Conservation (phyloP, 192 early-diverging fungal species). For the Umbelopsis vinacea region DNA sequence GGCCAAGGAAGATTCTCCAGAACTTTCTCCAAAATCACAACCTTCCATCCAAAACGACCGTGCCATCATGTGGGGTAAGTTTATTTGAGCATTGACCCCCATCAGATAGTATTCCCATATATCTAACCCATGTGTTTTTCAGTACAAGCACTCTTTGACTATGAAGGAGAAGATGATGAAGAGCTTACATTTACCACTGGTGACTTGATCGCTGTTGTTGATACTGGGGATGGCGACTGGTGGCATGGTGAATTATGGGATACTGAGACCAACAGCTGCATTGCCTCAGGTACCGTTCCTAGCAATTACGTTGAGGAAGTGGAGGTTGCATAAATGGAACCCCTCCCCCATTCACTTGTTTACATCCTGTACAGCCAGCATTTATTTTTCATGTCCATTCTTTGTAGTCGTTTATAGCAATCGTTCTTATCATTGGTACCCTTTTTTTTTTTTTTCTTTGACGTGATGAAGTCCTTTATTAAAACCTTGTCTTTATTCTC, state of each 20-base stretch:
- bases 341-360: not conserved
- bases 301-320: constrained; percentile 16
- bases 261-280: not conserved
- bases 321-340: not conserved
- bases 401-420: too few relatives aligned
- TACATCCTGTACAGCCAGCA: not conserved
- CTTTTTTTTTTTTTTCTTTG: too few relatives aligned
- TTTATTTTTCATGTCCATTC: too few relatives aligned
- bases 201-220: constrained; percentile 44
- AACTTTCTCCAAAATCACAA: not conserved
- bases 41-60: not conserved
- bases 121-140: too few relatives aligned
- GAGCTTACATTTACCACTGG: constrained; percentile 48
- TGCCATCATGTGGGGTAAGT: constrained; percentile 16
- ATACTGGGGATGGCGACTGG: constrained; percentile 48
- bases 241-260: constrained; percentile 50
- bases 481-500: too few relatives aligned
- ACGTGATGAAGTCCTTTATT: too few relatives aligned
- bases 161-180: constrained; percentile 45
- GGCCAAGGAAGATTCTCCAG: not conserved
- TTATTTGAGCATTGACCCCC: too few relatives aligned
- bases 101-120: too few relatives aligned
- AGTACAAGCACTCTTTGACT: constrained; percentile 47
- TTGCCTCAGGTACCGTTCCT: not conserved
- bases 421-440: too few relatives aligned